Evolutionary conservation across 192 early-diverging fungal species (phyloP), one percentile per base, ranked within the genome.

Genomic region (Coemansia sp.): DNA sequence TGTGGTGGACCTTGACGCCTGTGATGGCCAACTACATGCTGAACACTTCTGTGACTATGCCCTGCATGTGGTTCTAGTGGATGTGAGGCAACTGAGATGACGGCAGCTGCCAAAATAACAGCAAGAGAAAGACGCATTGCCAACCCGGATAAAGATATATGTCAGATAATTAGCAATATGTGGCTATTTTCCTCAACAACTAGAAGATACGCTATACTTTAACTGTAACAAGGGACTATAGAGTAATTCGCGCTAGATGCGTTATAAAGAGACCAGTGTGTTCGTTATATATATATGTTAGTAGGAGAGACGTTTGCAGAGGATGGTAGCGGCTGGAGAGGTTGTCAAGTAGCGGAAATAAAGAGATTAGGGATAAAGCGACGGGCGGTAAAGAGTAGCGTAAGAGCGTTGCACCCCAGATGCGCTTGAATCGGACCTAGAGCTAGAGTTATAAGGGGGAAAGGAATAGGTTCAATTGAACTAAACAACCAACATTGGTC

Each of bases 71-170:
- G 26, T 37, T 42, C 56, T 10, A 69, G 15, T 10, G 67, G 67
- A 48, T 45, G 51, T 46, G 67, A 19, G 32, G 60, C 67, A 42
- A 62, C 67, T 5, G 61, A 40, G 43, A 57, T 55, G 54, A 41
- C 63, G 10, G 59, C 63, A 43, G 63, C 48, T n/a, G 69, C 57
- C 21, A 65, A 41, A 11, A 63, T 47, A 32, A 72, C 45, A 65
- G 69, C 41, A 51, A 72, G 39, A 41, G 69, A 65, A 61, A 72
- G 13, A 39, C 69, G 63, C 69, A 72, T 65, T 16, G 8, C 40
- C 15, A 19, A 59, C 39, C 32, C 55, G 43, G 40, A 19, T 26
- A 36, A 60, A 42, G 41, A 59, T 39, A 46, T 62, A 43, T 21
- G 1, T 56, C 8, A 46, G 13, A 37, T 22, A 56, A 56, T n/a